These are phyloP conservation scores for Ascochyta viciae-villosae DNA, from an alignment of 2,329 filamentous ascomycete genomes.

Conservation along the genomic window DNA sequence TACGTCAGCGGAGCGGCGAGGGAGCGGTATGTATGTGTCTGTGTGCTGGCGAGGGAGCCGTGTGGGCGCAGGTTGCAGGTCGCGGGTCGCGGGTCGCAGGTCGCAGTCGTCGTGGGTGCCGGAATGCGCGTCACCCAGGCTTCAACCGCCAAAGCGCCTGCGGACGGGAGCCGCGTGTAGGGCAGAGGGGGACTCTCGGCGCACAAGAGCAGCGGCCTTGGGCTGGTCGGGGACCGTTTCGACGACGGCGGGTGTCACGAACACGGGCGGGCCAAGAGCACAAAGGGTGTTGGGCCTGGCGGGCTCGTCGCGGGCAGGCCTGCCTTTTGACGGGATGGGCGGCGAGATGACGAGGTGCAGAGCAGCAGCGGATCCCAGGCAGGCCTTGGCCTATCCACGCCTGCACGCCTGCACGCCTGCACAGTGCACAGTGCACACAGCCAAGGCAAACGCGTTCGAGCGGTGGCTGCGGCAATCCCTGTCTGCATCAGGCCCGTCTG, in stretches of 20 bases:
- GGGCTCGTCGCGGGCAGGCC: conserved; percentile 6
- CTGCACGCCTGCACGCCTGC: conserved; percentile 23
- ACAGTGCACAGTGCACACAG: too few relatives aligned
- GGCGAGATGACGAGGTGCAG: conserved; percentile 34
- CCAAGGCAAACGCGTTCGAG: conserved; percentile 21
- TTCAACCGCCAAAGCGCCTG: conserved; percentile 21
- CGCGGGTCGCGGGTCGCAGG: conserved; percentile 4
- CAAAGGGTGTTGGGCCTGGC: background rate
- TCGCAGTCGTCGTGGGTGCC: conserved; percentile 4
- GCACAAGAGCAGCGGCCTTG: conserved; percentile 10
- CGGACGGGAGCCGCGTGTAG: conserved; percentile 22
- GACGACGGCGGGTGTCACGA: background rate
- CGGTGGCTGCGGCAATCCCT: conserved; percentile 40
- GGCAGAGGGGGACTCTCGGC: conserved; percentile 5
- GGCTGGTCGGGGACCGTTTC: conserved; percentile 5
- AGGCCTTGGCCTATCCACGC: conserved; percentile 28
- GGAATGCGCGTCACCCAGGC: conserved; percentile 15
- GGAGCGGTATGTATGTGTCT: background rate
- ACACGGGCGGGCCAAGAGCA: conserved; percentile 1
- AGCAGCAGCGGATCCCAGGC: conserved; percentile 26
- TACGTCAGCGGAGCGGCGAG: conserved; percentile 17
- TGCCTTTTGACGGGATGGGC: conserved; percentile 24
- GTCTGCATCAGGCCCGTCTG: conserved; percentile 23
- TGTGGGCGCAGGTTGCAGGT: conserved; percentile 1
- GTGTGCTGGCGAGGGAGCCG: conserved; percentile 1